Conservation (phyloP, 2,329 filamentous ascomycete genomes). For the Aspergillus calidoustus region DNA sequence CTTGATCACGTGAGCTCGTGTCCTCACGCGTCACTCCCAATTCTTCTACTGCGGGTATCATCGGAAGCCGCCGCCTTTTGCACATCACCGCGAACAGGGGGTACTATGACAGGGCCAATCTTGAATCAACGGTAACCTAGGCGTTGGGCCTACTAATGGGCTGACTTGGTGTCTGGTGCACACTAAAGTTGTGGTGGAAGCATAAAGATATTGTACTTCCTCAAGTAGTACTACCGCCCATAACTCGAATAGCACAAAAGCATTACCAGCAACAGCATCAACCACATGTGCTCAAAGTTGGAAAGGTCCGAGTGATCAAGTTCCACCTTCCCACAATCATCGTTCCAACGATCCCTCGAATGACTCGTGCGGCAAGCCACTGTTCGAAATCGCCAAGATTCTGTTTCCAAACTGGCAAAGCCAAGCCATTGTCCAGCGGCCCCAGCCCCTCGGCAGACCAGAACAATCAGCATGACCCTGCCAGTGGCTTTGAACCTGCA, state of each 20-base stretch:
- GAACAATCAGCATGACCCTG: not conserved
- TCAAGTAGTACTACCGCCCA: no score
- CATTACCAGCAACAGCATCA: no score
- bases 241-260: no score
- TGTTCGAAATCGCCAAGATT: slow-evolving; percentile 5
- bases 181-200: no score
- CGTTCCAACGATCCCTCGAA: not conserved
- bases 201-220: no score
- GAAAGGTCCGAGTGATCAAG: no score
- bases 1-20: not conserved
- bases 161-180: no score
- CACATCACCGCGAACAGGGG: not conserved
- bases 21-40: not conserved
- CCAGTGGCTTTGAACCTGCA: not conserved
- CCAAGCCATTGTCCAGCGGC: slow-evolving; percentile 3
- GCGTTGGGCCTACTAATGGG: no score
- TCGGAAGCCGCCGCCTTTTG: not conserved
- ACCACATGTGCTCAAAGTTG: no score
- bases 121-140: no score
- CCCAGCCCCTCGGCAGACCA: not conserved
- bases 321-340: not conserved
- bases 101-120: not conserved
- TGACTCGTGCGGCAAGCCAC: not conserved
- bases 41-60: not conserved
- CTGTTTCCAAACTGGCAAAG: slow-evolving; percentile 5